Evolutionary conservation across 2,329 filamentous ascomycete species (phyloP).

Genomic region (Neoascochyta sp.): DNA sequence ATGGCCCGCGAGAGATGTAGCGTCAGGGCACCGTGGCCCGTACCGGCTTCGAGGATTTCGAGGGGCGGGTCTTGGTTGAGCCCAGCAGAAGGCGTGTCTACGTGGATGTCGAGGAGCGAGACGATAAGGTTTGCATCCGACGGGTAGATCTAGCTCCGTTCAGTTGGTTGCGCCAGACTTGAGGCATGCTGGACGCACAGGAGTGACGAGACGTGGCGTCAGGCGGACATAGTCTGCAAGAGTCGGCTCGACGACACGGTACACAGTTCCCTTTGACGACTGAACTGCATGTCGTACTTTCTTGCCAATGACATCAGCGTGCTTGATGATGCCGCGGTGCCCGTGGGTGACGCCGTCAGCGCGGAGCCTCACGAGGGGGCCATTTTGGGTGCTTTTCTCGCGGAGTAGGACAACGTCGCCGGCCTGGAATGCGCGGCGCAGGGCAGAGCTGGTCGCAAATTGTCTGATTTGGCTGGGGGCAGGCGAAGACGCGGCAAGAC

Average conservation of each 20-base stretch:
- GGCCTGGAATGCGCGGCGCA: slow-evolving; percentile 30
- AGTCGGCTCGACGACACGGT: slow-evolving; percentile 61
- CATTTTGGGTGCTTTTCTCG: slow-evolving; percentile 34
- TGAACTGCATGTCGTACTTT: slow-evolving; percentile 56
- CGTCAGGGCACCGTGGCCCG: slow-evolving; percentile 77
- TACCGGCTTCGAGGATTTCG: slow-evolving; percentile 80
- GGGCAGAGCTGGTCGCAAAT: slow-evolving; percentile 18
- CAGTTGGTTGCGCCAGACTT: too few relatives aligned
- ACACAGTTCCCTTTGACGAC: slow-evolving; percentile 51
- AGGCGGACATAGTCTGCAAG: slow-evolving; percentile 70
- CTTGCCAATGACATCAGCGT: slow-evolving; percentile 62
- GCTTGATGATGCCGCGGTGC: slow-evolving; percentile 49
- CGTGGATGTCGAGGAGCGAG: slow-evolving; percentile 71
- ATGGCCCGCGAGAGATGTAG: slow-evolving; percentile 72
- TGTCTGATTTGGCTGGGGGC: too few relatives aligned
- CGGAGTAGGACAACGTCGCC: slow-evolving; percentile 44
- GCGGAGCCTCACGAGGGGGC: slow-evolving; percentile 41
- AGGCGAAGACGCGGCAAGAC: too few relatives aligned
- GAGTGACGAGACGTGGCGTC: slow-evolving; percentile 68
- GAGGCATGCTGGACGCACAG: slow-evolving; percentile 49
- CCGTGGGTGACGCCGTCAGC: slow-evolving; percentile 33
- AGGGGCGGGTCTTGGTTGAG: slow-evolving; percentile 46
- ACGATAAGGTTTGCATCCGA: slow-evolving; percentile 73
- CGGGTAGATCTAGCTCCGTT: slow-evolving; percentile 66
- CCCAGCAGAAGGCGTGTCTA: slow-evolving; percentile 39